These are phyloP conservation scores for Arbutus unedo DNA, from an alignment of 148 eudicot genomes.

Conservation along the genomic window DNA sequence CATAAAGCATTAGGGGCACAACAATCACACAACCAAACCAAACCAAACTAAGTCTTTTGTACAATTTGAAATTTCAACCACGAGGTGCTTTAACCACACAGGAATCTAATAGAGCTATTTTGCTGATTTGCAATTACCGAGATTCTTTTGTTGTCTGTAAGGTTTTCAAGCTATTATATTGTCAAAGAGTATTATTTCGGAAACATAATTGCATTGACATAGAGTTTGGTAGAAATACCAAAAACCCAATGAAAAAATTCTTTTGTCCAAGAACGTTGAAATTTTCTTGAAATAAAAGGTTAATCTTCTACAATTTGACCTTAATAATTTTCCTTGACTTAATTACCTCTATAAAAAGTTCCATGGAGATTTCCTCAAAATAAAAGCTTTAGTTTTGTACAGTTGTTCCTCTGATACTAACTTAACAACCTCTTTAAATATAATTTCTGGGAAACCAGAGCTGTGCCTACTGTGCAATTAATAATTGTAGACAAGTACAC, in stretches of 20 bases:
- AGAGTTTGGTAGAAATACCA: too few species aligned
- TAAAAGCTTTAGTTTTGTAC: neutral
- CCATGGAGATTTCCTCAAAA: neutral
- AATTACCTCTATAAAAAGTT: neutral
- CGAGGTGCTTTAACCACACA: neutral
- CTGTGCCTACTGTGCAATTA: neutral
- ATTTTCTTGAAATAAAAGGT: neutral
- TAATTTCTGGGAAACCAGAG: neutral
- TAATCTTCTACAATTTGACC: neutral
- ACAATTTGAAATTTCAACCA: neutral
- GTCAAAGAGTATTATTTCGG: neutral
- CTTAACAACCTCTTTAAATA: neutral
- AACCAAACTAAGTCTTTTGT: neutral
- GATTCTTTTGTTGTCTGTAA: neutral
- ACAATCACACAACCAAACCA: neutral
- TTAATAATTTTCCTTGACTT: neutral
- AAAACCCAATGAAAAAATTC: neutral
- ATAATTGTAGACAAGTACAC: neutral
- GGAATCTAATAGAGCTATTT: constrained; percentile 1
- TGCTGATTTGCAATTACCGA: neutral
- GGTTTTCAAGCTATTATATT: neutral
- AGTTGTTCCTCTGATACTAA: neutral
- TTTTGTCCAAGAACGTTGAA: neutral
- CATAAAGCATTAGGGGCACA: neutral
- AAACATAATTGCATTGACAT: neutral